Evolutionary conservation across 345 rosid genomes (phyloP).

Genomic region (Noccaea bulbosa): DNA sequence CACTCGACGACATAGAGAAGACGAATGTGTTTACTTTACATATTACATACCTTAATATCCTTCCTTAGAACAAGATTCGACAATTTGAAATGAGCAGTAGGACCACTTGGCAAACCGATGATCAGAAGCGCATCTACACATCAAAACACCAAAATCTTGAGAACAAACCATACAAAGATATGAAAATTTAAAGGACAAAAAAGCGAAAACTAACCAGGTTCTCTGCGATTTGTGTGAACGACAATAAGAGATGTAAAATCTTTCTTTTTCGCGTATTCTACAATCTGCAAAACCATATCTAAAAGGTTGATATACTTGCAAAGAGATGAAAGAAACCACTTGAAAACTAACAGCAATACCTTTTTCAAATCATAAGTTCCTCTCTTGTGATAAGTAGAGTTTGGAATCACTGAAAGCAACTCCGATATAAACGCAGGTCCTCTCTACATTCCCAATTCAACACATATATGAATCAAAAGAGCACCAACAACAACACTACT

Average conservation of each 20-base stretch:
- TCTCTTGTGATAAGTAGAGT: constrained; percentile 75
- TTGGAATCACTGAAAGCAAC: constrained; percentile 78
- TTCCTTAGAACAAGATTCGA: constrained; percentile 81
- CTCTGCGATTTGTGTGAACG: constrained; percentile 87
- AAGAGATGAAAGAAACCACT: not conserved
- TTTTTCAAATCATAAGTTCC: constrained; percentile 94
- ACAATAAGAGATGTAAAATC: constrained; percentile 82
- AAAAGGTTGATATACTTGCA: not conserved
- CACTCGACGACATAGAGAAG: constrained; percentile 15
- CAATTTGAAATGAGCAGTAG: constrained; percentile 95
- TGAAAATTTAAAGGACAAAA: not conserved
- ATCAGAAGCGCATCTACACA: constrained; percentile 77
- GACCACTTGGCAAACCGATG: constrained; percentile 87
- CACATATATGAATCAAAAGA: not conserved
- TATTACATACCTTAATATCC: constrained; percentile 73
- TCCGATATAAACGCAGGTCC: constrained; percentile 88
- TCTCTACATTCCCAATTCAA: constrained; percentile 52
- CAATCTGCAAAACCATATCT: constrained; percentile 54
- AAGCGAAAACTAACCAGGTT: constrained; percentile 66
- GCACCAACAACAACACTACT: not conserved
- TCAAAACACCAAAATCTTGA: constrained; percentile 11
- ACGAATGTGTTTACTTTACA: not conserved
- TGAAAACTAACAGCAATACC: constrained; percentile 47
- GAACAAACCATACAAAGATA: not conserved
- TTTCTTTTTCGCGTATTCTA: constrained; percentile 80